Percentiles rank a stretch among this genome's conserved stretches.
phyloP scores from a whole-genome alignment of 2,329 filamentous ascomycete species.

The Calonectria fujianensis region DNA sequence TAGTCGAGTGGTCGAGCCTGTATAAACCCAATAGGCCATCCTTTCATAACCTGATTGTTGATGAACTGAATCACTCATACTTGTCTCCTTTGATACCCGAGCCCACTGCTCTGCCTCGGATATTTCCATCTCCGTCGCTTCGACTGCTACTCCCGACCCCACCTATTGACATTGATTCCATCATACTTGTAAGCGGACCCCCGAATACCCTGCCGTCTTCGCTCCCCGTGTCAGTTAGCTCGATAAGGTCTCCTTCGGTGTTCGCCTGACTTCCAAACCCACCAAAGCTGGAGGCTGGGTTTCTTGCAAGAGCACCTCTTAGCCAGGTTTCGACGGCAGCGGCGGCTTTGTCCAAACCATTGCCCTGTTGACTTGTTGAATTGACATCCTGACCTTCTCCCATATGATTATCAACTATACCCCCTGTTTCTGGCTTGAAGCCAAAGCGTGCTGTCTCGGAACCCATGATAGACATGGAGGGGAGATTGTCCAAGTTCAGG shows the following conservation, averaged over 20 bases:
- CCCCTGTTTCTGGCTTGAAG: slow-evolving; percentile 64
- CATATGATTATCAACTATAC: slow-evolving; percentile 72
- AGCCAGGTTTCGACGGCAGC: slow-evolving; percentile 94
- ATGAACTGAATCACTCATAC: slow-evolving; percentile 31
- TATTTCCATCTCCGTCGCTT: slow-evolving; percentile 60
- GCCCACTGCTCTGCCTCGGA: slow-evolving; percentile 62
- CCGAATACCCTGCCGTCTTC: slow-evolving; percentile 68
- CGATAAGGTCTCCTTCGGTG: slow-evolving; percentile 79
- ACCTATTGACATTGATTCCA: slow-evolving; percentile 58
- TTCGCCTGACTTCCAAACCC: slow-evolving; percentile 61
- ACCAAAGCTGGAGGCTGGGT: slow-evolving; percentile 71
- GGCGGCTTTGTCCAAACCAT: slow-evolving; percentile 86
- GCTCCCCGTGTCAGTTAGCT: slow-evolving; percentile 78
- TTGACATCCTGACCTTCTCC: slow-evolving; percentile 67
- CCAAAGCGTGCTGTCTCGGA: slow-evolving; percentile 76
- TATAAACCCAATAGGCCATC: slow-evolving; percentile 17
- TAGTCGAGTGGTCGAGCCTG: slow-evolving; percentile 1
- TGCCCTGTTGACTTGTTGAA: slow-evolving; percentile 67
- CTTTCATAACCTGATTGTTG: slow-evolving; percentile 4
- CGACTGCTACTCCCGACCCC: slow-evolving; percentile 59
- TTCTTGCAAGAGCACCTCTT: slow-evolving; percentile 84
- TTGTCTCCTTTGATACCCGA: slow-evolving; percentile 59
- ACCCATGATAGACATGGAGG: slow-evolving; percentile 79
- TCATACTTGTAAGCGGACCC: slow-evolving; percentile 53
- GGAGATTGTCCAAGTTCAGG: slow-evolving; percentile 81